Percentiles rank a stretch among this genome's conserved stretches.
phyloP scores from a whole-genome alignment of 495 filamentous ascomycete genomes.

The Lasiosphaeris hirsuta region DNA sequence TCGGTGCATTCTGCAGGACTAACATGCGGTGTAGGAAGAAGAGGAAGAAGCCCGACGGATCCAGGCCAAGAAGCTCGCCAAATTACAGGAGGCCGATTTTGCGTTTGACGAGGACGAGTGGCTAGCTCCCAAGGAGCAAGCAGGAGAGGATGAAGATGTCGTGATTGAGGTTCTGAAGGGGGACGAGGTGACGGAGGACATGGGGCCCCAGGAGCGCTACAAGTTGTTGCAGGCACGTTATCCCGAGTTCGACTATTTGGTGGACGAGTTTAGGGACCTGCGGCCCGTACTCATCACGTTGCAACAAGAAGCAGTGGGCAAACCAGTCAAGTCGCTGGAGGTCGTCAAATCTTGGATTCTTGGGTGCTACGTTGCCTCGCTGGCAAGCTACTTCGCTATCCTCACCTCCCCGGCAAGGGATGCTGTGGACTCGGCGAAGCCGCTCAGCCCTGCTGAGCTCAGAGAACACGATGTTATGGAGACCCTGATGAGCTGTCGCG shows the following conservation, averaged over 20 bases:
- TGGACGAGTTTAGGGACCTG: conserved; percentile 72
- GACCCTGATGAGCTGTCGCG: conserved; percentile 71
- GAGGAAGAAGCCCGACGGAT: conserved; percentile 82
- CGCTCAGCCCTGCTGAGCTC: conserved; percentile 63
- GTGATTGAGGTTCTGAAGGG: conserved; percentile 83
- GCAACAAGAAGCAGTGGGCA: conserved; percentile 50
- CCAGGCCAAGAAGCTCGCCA: conserved; percentile 82
- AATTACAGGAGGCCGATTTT: conserved; percentile 87
- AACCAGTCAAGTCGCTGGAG: conserved; percentile 51
- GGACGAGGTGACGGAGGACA: conserved; percentile 72
- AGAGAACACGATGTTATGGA: conserved; percentile 88
- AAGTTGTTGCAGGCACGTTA: conserved; percentile 75
- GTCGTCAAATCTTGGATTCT: conserved; percentile 71
- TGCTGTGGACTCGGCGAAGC: conserved; percentile 49
- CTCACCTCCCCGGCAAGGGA: conserved; percentile 69
- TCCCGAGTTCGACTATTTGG: conserved; percentile 85
- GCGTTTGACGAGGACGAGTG: conserved; percentile 87
- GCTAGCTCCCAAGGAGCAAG: conserved; percentile 49
- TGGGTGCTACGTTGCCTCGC: conserved; percentile 75
- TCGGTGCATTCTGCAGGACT: neutral
- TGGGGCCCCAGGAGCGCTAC: conserved; percentile 69
- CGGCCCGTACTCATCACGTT: conserved; percentile 61
- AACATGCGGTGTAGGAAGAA: conserved; percentile 54
- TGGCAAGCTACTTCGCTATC: conserved; percentile 92
- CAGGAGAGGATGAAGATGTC: conserved; percentile 47